Conservation (phyloP, 345 rosid genomes). For the Brassica napus region DNA sequence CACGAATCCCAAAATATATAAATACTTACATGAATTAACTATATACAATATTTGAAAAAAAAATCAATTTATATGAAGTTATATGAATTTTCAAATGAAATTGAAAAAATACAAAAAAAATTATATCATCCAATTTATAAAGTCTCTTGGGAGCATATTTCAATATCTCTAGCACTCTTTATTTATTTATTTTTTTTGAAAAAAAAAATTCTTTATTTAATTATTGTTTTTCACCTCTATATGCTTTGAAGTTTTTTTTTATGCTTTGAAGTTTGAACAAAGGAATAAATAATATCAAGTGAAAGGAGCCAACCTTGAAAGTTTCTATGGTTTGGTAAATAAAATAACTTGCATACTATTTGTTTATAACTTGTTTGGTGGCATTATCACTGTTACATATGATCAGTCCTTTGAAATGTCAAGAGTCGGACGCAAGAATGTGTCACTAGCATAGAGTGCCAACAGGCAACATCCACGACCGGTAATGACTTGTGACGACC, state of each 20-base stretch:
- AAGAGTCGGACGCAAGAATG: background rate
- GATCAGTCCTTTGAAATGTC: conserved; percentile 17
- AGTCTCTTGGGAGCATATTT: background rate
- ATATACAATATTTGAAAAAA: too few relatives aligned
- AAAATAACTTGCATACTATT: background rate
- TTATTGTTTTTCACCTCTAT: background rate
- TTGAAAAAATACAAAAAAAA: too few relatives aligned
- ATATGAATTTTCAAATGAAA: too few relatives aligned
- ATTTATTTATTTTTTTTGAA: background rate
- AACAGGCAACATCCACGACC: background rate
- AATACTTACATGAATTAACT: too few relatives aligned
- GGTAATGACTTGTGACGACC: conserved; percentile 17
- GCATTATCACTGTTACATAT: background rate
- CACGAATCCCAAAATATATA: too few relatives aligned
- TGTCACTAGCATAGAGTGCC: background rate
- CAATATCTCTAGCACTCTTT: background rate
- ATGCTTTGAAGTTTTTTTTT: background rate
- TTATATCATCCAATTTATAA: too few relatives aligned
- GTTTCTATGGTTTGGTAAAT: background rate
- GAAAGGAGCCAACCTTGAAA: conserved; percentile 9
- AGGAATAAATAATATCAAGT: background rate
- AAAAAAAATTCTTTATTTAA: background rate
- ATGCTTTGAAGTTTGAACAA: background rate
- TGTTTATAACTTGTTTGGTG: background rate
- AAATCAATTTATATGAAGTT: too few relatives aligned